Evolutionary conservation across 495 filamentous ascomycete genomes (phyloP).

Genomic region (Rostrohypoxylon terebratum): DNA sequence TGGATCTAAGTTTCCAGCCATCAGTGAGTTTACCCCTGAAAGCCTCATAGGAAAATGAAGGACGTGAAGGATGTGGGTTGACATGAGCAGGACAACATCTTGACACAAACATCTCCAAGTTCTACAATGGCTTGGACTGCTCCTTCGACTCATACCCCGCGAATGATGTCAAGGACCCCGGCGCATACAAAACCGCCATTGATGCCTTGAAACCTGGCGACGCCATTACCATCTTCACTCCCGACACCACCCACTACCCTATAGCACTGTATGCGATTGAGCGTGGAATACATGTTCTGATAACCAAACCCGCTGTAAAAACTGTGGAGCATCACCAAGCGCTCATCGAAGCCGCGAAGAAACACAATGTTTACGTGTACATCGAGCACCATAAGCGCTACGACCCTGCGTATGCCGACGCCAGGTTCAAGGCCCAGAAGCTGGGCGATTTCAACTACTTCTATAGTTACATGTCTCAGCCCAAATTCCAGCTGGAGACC

Average conservation of each 20-base stretch:
- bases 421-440: conserved; percentile 74
- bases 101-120: conserved; percentile 85
- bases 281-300: conserved; percentile 85
- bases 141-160: conserved; percentile 85
- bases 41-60: conserved; percentile 3
- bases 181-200: conserved; percentile 91
- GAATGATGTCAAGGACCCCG: conserved; percentile 75
- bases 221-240: conserved; percentile 97
- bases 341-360: conserved; percentile 76
- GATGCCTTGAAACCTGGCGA: conserved; percentile 84
- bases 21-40: conserved; percentile 67
- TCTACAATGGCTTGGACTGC: conserved; percentile 88
- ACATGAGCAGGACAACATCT: conserved; percentile 77
- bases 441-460: conserved; percentile 98
- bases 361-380: conserved; percentile 87
- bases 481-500: conserved; percentile 90
- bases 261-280: conserved; percentile 94
- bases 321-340: conserved; percentile 79
- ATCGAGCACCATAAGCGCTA: conserved; percentile 97
- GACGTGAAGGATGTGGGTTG: conserved; percentile 32
- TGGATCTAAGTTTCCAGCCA: conserved; percentile 88
- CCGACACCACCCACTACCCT: conserved; percentile 93
- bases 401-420: conserved; percentile 92
- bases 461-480: conserved; percentile 96
- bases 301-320: conserved; percentile 96